These are phyloP conservation scores for Tylopilus subfusipes DNA, from an alignment of 768 basidiomycete genomes.

Conservation along the genomic window DNA sequence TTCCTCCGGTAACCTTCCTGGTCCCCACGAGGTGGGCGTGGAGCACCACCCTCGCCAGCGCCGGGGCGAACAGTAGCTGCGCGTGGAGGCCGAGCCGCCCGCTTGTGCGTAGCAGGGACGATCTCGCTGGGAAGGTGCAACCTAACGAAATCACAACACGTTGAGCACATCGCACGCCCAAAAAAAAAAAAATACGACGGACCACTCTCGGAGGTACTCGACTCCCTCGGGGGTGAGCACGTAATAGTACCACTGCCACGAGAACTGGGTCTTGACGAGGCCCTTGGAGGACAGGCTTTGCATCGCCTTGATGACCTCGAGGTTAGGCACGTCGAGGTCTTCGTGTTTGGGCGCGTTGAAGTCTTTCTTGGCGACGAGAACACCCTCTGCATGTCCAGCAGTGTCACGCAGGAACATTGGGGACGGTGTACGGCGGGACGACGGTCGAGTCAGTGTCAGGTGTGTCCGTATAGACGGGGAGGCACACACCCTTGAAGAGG, in stretches of 20 bases:
- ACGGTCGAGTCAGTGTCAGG: no score
- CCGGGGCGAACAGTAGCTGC: slow-evolving; percentile 72
- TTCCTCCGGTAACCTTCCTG: slow-evolving; percentile 88
- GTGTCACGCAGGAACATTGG: no score
- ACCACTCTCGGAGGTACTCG: slow-evolving; percentile 93
- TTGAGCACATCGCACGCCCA: not conserved
- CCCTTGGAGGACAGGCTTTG: slow-evolving; percentile 72
- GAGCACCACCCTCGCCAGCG: slow-evolving; percentile 70
- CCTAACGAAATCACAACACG: slow-evolving; percentile 47
- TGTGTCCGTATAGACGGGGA: no score
- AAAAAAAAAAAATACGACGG: slow-evolving; percentile 5
- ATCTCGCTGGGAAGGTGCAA: slow-evolving; percentile 94
- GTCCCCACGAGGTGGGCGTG: slow-evolving; percentile 86
- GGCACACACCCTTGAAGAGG: slow-evolving; percentile 94
- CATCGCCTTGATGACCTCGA: slow-evolving; percentile 68
- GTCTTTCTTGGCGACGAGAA: slow-evolving; percentile 99
- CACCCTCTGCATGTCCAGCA: slow-evolving; percentile 80
- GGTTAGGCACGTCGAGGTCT: slow-evolving; percentile 72
- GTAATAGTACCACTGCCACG: slow-evolving; percentile 99
- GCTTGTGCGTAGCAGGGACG: slow-evolving; percentile 97
- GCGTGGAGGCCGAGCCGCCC: slow-evolving; percentile 83
- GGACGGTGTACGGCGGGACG: no score
- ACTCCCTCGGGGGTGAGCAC: slow-evolving; percentile 95
- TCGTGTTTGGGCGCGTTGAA: slow-evolving; percentile 97
- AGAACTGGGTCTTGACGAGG: slow-evolving; percentile 98